phyloP scores from a whole-genome alignment of 345 rosid genomes.

The Salix exigua region DNA sequence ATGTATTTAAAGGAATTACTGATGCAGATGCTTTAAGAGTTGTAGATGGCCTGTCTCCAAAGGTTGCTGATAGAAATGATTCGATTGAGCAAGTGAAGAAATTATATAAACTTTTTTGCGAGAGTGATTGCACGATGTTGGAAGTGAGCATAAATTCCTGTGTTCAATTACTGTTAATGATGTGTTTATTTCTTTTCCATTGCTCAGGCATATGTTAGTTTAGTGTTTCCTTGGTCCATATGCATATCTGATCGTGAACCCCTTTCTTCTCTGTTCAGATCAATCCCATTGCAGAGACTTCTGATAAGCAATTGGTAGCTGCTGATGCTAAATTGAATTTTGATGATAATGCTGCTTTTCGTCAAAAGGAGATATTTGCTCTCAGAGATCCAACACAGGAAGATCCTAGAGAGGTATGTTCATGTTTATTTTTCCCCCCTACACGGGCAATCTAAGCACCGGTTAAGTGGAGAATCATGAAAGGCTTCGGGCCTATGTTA shows the following conservation, averaged over 20 bases:
- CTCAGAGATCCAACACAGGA: constrained; percentile 95
- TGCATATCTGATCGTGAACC: constrained; percentile 9
- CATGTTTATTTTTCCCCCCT: not conserved
- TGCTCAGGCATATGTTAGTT: not conserved
- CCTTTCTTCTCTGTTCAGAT: constrained; percentile 43
- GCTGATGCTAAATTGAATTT: constrained; percentile 99
- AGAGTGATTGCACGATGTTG: constrained; percentile 83
- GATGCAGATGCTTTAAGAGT: constrained; percentile 97
- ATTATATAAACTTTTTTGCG: constrained; percentile 79
- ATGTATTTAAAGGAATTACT: constrained; percentile 89
- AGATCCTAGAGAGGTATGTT: constrained; percentile 90
- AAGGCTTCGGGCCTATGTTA: not conserved
- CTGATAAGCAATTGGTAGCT: constrained; percentile 81
- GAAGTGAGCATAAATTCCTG: constrained; percentile 60
- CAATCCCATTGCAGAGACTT: constrained; percentile 95
- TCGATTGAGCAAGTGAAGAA: constrained; percentile 97
- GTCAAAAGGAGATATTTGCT: constrained; percentile 75
- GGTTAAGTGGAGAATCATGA: not conserved
- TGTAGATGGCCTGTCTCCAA: constrained; percentile 91
- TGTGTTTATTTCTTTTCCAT: not conserved
- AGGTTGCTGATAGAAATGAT: constrained; percentile 70
- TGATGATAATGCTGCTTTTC: constrained; percentile 96
- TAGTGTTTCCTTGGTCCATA: not conserved
- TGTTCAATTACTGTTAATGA: not conserved
- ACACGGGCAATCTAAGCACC: not conserved